phyloP scores from a whole-genome alignment of 306 rosid species.

The Canavalia ensiformis region DNA sequence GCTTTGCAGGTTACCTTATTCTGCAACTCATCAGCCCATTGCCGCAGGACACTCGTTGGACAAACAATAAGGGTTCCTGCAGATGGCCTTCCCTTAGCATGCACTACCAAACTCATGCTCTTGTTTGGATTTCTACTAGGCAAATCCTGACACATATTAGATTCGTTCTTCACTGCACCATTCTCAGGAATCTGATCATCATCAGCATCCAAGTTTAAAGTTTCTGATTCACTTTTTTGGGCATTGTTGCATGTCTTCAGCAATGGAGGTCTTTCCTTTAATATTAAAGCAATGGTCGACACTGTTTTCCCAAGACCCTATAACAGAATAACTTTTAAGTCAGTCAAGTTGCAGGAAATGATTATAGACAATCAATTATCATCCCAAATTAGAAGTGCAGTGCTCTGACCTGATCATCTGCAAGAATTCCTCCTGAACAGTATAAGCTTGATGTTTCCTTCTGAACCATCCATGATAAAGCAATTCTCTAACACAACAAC shows the following conservation, averaged over 20 bases:
- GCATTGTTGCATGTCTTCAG: constrained; percentile 49
- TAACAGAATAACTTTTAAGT: constrained; percentile 40
- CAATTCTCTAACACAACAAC: constrained; percentile 76
- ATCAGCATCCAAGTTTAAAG: constrained; percentile 83
- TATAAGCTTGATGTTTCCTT: constrained; percentile 83
- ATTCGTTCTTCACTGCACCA: constrained; percentile 47
- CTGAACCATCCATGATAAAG: constrained; percentile 99
- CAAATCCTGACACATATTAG: constrained; percentile 38
- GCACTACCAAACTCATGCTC: constrained; percentile 47
- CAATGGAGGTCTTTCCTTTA: constrained; percentile 80
- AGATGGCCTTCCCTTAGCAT: constrained; percentile 87
- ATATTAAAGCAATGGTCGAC: constrained; percentile 92
- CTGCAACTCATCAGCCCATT: constrained; percentile 95
- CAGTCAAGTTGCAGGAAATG: constrained; percentile 11
- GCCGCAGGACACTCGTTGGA: constrained; percentile 97
- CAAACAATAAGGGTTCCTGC: constrained; percentile 99
- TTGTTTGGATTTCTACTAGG: constrained; percentile 46
- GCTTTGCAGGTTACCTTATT: constrained; percentile 84
- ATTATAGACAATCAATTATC: constrained; percentile 26
- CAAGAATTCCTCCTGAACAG: constrained; percentile 96
- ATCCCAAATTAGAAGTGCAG: constrained; percentile 28
- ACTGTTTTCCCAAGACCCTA: constrained; percentile 98
- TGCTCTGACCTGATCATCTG: constrained; percentile 90
- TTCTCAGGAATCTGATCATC: constrained; percentile 61
- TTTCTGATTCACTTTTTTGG: constrained; percentile 61